phyloP scores from a whole-genome alignment of 202 grass and related monocot species.

The Schoenoplectus tabernaemontani region DNA sequence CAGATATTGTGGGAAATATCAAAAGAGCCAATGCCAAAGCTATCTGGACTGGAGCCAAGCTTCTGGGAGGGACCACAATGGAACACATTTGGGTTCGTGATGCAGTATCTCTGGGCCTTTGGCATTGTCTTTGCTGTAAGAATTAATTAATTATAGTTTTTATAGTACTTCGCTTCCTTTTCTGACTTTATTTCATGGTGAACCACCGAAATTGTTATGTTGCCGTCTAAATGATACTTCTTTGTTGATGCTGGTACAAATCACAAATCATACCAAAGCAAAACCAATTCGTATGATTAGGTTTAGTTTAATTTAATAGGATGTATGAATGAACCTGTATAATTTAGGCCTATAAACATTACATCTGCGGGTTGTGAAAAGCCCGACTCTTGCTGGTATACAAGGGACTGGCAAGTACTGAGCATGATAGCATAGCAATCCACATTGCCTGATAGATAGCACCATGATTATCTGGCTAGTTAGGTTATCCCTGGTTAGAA shows the following conservation, averaged over 20 bases:
- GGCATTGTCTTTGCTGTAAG: slow-evolving; percentile 84
- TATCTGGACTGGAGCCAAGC: slow-evolving; percentile 42
- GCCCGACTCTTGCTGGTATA: neutral
- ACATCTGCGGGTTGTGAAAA: neutral
- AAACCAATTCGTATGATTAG: neutral
- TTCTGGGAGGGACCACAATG: slow-evolving; percentile 73
- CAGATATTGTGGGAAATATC: slow-evolving; percentile 59
- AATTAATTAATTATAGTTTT: neutral
- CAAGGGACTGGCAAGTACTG: neutral
- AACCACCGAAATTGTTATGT: neutral
- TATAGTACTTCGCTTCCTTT: neutral
- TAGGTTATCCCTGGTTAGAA: neutral
- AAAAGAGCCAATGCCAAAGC: slow-evolving; percentile 68
- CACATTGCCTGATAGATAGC: neutral
- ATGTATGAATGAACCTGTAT: neutral
- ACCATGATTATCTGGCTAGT: neutral
- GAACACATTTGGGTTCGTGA: slow-evolving; percentile 70
- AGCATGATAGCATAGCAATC: too few species aligned
- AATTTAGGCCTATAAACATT: neutral
- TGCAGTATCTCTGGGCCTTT: slow-evolving; percentile 93
- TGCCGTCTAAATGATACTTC: neutral
- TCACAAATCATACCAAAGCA: neutral
- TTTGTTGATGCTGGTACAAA: neutral
- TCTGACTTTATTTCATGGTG: neutral
- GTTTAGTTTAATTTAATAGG: neutral